Evolutionary conservation across 108 stramenopile species (phyloP).

Genomic region (Discostella stelligeroides): DNA sequence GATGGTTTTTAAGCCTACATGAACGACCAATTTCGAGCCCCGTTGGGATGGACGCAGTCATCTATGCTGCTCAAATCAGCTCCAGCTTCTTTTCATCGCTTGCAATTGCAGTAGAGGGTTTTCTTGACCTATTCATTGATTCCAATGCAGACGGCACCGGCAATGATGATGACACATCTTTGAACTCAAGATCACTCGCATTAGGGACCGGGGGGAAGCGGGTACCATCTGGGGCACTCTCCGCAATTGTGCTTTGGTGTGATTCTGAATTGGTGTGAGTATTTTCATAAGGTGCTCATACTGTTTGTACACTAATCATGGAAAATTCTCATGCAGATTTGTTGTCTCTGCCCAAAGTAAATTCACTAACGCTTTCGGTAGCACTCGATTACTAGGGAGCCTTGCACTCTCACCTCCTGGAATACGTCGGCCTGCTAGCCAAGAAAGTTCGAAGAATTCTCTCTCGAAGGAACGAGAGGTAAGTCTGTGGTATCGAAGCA

Average conservation of each 20-base stretch:
- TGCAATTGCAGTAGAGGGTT: conserved; percentile 79
- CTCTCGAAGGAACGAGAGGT: conserved; percentile 41
- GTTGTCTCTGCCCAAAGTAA: conserved; percentile 18
- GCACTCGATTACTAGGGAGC: conserved; percentile 72
- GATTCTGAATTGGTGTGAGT: conserved; percentile 79
- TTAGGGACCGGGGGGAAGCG: conserved; percentile 34
- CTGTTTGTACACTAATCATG: no score
- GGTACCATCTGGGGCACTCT: conserved; percentile 76
- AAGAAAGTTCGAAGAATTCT: conserved; percentile 16
- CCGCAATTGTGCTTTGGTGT: conserved; percentile 84
- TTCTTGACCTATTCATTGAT: conserved; percentile 76
- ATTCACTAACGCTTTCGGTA: conserved; percentile 84
- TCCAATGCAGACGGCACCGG: conserved; percentile 31
- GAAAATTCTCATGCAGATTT: not conserved
- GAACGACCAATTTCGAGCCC: conserved; percentile 73
- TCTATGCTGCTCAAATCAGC: conserved; percentile 85
- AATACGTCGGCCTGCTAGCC: conserved; percentile 31
- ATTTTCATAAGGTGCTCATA: not conserved
- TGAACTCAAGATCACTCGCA: conserved; percentile 50
- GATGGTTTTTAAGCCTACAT: conserved; percentile 51
- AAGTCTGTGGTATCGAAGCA: not conserved
- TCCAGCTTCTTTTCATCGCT: conserved; percentile 86
- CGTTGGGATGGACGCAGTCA: conserved; percentile 74
- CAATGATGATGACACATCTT: conserved; percentile 35
- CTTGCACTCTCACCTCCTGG: conserved; percentile 74